These are phyloP conservation scores for Phaeophleospora eucalypticola DNA, from an alignment of 2,329 filamentous ascomycete species.

Conservation along the genomic window DNA sequence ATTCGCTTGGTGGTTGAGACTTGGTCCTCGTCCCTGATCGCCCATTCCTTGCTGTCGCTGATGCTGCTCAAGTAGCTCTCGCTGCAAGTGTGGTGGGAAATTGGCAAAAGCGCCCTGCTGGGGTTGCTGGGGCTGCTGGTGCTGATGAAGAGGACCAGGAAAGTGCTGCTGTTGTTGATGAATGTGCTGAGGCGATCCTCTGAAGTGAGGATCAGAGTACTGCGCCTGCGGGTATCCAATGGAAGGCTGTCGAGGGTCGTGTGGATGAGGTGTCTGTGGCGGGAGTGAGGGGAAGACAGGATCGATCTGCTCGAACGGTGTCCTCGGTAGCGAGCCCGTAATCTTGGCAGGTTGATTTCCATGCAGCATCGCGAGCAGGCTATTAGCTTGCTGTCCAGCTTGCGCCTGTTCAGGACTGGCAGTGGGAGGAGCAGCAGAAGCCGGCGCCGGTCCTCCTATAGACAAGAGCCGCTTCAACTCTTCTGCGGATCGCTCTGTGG, in stretches of 20 bases:
- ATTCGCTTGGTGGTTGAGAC: background rate
- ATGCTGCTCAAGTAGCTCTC: constrained; percentile 24
- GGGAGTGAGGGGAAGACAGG: constrained; percentile 43
- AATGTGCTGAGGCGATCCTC: constrained; percentile 37
- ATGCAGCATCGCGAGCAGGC: constrained; percentile 55
- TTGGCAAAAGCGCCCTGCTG: constrained; percentile 20
- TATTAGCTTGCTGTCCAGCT: constrained; percentile 42
- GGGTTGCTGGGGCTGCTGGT: constrained; percentile 19
- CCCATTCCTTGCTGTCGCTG: constrained; percentile 24
- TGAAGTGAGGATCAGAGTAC: constrained; percentile 49
- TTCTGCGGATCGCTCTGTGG: constrained; percentile 20
- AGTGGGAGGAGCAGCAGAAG: constrained; percentile 14
- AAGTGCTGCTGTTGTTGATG: constrained; percentile 34
- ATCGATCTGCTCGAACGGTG: constrained; percentile 53
- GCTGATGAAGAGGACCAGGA: background rate
- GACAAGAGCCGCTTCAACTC: constrained; percentile 51
- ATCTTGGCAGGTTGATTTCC: constrained; percentile 30
- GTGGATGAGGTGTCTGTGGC: constrained; percentile 54
- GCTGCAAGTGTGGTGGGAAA: constrained; percentile 21
- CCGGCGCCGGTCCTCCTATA: constrained; percentile 37
- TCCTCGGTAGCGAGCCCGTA: constrained; percentile 23
- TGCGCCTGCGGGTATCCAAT: constrained; percentile 46
- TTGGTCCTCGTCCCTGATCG: background rate
- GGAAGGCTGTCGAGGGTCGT: constrained; percentile 43
- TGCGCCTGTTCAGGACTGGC: background rate